Conservation (phyloP, 1,284 basidiomycete genomes). For the Ustilago cynodontis region DNA sequence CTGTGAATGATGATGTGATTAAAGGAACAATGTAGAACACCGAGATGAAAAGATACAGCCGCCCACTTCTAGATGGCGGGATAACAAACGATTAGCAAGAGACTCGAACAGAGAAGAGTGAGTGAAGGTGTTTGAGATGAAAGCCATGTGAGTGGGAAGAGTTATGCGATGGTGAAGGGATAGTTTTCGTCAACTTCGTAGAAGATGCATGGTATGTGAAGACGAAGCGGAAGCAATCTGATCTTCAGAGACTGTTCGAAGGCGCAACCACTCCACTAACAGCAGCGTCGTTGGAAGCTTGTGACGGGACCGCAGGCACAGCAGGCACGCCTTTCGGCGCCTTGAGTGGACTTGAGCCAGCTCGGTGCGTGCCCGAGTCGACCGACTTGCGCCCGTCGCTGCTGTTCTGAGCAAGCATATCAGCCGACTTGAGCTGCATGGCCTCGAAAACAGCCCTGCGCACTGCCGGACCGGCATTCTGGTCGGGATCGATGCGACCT, state of each 20-base stretch:
- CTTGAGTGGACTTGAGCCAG: constrained; percentile 11
- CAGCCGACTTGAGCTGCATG: constrained; percentile 55
- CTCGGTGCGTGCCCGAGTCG: constrained; percentile 23
- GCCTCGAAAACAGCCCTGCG: constrained; percentile 59
- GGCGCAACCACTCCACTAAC: constrained; percentile 14
- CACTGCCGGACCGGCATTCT: constrained; percentile 55
- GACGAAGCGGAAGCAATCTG: no score
- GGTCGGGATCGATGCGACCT: constrained; percentile 58
- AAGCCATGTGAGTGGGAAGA: neutral
- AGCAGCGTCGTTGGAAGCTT: constrained; percentile 8
- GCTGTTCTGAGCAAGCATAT: constrained; percentile 40
- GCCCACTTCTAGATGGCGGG: constrained; percentile 7
- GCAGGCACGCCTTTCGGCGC: constrained; percentile 13
- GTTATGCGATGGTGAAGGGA: neutral
- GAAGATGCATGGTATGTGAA: neutral
- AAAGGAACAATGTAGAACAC: constrained; percentile 30
- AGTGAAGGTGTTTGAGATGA: neutral
- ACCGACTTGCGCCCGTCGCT: constrained; percentile 38
- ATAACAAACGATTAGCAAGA: constrained; percentile 41
- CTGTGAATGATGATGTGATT: constrained; percentile 30
- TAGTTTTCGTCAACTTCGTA: neutral
- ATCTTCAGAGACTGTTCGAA: neutral
- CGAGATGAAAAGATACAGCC: constrained; percentile 14
- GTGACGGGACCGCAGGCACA: constrained; percentile 13
- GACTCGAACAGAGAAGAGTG: neutral